Evolutionary conservation across 257 asterid species (phyloP).

Genomic region (Primulina tabacum): DNA sequence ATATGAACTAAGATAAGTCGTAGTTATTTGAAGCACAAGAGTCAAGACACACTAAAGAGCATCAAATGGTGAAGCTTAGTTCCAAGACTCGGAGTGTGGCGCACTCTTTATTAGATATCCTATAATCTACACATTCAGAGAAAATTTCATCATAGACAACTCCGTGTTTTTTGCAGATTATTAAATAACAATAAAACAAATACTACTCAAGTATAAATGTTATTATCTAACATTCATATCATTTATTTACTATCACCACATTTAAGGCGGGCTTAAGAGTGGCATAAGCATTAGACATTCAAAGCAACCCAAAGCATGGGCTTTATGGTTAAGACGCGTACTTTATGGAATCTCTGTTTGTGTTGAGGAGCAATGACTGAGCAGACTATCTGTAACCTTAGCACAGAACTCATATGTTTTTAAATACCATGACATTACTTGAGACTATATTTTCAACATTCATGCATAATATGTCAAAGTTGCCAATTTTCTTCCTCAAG

Average conservation of each 20-base stretch:
- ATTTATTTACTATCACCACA: too few species aligned
- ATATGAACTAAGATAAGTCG: neutral
- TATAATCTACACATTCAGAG: neutral
- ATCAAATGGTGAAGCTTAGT: neutral
- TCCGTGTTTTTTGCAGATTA: neutral
- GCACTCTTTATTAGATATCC: neutral
- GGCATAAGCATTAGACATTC: too few species aligned
- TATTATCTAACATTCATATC: too few species aligned
- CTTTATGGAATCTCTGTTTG: too few species aligned
- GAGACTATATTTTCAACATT: conserved; percentile 2
- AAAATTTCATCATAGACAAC: neutral
- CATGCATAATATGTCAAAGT: conserved; percentile 3
- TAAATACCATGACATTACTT: neutral
- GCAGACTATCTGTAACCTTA: neutral
- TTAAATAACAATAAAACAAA: neutral
- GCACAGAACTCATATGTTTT: neutral
- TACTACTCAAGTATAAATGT: too few species aligned
- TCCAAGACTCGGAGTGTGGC: neutral
- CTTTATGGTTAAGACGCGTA: neutral
- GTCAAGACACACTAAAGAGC: too few species aligned
- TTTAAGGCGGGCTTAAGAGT: too few species aligned
- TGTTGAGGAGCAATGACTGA: neutral
- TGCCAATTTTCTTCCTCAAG: neutral
- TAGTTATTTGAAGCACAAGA: neutral
- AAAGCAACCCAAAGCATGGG: neutral